Percentiles rank a stretch among this genome's conserved stretches.
Conservation (phyloP, 345 rosid species). For the Angophora floribunda region DNA sequence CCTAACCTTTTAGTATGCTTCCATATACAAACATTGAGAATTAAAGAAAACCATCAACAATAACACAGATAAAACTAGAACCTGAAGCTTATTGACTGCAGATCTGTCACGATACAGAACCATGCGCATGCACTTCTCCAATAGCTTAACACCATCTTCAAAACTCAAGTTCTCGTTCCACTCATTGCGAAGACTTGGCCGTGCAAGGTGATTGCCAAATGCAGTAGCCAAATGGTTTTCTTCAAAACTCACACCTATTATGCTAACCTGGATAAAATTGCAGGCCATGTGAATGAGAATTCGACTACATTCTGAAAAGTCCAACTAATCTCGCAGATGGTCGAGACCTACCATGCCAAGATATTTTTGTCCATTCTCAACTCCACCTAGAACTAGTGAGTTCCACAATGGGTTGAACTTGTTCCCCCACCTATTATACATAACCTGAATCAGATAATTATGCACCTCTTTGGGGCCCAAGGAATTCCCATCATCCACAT, state of each 20-base stretch:
- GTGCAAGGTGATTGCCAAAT: conserved; percentile 87
- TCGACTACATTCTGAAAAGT: not conserved
- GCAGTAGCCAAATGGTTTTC: conserved; percentile 94
- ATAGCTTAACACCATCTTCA: conserved; percentile 81
- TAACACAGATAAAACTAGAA: not conserved
- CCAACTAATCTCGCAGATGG: not conserved
- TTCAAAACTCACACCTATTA: conserved; percentile 86
- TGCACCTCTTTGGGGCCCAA: conserved; percentile 98
- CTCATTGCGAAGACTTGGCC: conserved; percentile 87
- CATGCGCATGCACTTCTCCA: conserved; percentile 97
- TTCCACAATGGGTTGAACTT: conserved; percentile 96
- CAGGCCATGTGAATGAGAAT: not conserved
- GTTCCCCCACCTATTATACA: conserved; percentile 97
- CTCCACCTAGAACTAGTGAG: conserved; percentile 92
- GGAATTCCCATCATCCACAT: conserved; percentile 99
- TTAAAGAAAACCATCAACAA: not conserved
- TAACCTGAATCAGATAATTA: conserved; percentile 80
- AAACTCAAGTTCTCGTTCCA: conserved; percentile 84
- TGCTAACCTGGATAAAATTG: conserved; percentile 43
- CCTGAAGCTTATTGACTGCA: conserved; percentile 95
- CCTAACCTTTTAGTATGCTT: not conserved
- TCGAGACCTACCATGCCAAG: conserved; percentile 58
- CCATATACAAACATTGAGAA: not conserved
- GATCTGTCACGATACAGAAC: conserved; percentile 92
- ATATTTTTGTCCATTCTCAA: conserved; percentile 83